A percentile compares a stretch with the other conserved stretches of the same genome.
Conservation (phyloP, 306 rosid genomes). For the Mimosa pudica region DNA sequence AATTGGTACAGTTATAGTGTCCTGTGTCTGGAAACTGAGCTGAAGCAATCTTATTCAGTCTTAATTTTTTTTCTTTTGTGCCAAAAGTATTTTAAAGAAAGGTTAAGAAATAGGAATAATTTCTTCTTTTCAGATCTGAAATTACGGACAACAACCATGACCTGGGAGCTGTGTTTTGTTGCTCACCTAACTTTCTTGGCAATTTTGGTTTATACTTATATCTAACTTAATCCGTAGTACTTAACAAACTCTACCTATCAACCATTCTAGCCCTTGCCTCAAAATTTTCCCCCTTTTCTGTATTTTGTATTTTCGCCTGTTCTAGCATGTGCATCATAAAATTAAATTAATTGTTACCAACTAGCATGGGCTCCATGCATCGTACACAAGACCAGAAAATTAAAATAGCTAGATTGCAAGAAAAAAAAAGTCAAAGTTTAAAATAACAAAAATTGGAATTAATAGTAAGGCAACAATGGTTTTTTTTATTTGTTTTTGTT, state of each 20-base stretch:
- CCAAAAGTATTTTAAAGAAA: background rate
- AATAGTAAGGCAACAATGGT: background rate
- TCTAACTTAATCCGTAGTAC: background rate
- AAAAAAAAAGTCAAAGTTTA: no score
- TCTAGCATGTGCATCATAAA: background rate
- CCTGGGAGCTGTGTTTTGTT: background rate
- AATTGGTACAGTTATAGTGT: background rate
- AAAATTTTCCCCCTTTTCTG: constrained; percentile 16
- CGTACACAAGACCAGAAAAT: background rate
- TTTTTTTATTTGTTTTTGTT: background rate
- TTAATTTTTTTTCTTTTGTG: background rate
- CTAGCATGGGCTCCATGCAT: background rate
- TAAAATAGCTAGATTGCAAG: no score
- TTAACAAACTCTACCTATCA: constrained; percentile 14
- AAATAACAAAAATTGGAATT: background rate
- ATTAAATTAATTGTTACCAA: constrained; percentile 6
- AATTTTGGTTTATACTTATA: background rate
- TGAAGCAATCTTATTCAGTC: background rate
- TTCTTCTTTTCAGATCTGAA: constrained; percentile 2
- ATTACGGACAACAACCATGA: constrained; percentile 8
- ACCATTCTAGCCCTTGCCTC: background rate
- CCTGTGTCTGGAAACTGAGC: background rate
- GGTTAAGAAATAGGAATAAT: constrained; percentile 2
- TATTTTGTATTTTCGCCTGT: background rate
- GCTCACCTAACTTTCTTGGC: constrained; percentile 17